phyloP scores from a whole-genome alignment of 2,329 filamentous ascomycete genomes.

The Sarocladium strictum region DNA sequence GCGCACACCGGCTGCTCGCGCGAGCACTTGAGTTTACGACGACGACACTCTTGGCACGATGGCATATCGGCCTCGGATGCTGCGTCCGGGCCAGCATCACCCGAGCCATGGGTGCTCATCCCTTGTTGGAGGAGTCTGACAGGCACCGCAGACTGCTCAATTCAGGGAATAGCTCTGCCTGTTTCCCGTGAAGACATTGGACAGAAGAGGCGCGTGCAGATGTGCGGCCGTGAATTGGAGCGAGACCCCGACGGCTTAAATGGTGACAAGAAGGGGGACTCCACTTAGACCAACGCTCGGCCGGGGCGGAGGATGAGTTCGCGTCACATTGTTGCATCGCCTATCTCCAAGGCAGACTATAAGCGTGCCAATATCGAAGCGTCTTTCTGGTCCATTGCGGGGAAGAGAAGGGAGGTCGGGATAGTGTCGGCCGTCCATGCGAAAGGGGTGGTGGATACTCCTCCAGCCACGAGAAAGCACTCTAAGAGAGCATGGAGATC shows the following conservation, averaged over 20 bases:
- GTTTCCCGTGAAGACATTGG: not conserved
- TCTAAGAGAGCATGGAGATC: too few relatives aligned
- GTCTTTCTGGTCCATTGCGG: too few relatives aligned
- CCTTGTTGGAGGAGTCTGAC: not conserved
- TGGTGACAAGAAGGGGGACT: not conserved
- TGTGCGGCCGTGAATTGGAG: constrained; percentile 14
- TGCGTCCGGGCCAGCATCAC: not conserved
- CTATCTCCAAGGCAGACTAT: too few relatives aligned
- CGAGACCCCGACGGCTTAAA: constrained; percentile 11
- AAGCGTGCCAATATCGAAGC: too few relatives aligned
- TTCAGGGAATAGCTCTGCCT: not conserved
- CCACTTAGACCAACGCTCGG: not conserved
- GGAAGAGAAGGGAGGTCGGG: too few relatives aligned
- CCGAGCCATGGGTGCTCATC: not conserved
- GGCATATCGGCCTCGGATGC: constrained; percentile 15
- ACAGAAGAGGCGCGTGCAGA: constrained; percentile 10
- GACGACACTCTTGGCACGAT: constrained; percentile 27
- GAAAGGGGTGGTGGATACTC: not conserved
- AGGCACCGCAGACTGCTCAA: not conserved
- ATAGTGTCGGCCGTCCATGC: too few relatives aligned
- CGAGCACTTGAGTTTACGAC: constrained; percentile 28
- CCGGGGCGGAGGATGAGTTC: not conserved
- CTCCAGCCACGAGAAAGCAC: not conserved
- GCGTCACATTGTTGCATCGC: too few relatives aligned
- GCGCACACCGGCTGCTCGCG: constrained; percentile 25